phyloP scores from a whole-genome alignment of 257 asterid species.

The Solanum bukasovii region DNA sequence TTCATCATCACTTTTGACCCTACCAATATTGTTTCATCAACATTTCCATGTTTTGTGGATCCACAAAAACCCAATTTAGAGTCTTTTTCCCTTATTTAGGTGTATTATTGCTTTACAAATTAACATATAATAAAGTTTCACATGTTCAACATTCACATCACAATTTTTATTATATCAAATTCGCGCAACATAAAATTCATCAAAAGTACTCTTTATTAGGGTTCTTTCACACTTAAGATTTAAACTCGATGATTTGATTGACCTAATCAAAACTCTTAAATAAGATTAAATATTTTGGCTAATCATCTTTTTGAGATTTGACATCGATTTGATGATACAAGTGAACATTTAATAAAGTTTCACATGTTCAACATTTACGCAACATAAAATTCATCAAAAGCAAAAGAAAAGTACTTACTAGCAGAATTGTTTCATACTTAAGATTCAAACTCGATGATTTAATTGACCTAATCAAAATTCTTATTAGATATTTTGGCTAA shows the following conservation, averaged over 20 bases:
- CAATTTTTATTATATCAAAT: too few relatives aligned
- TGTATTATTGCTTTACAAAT: not conserved
- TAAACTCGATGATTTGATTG: not conserved
- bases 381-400: too few relatives aligned
- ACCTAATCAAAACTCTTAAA: not conserved
- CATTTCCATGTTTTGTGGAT: not conserved
- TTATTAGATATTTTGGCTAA: not conserved
- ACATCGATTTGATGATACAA: not conserved
- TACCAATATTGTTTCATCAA: not conserved
- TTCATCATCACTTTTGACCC: not conserved
- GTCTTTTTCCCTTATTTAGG: not conserved
- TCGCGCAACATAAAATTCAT: not conserved
- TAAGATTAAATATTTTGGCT: not conserved
- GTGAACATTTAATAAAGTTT: not conserved
- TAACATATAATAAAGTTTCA: not conserved
- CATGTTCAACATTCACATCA: not conserved
- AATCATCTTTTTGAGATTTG: not conserved
- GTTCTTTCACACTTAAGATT: not conserved
- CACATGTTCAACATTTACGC: not conserved
- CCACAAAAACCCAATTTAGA: not conserved
- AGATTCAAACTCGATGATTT: not conserved
- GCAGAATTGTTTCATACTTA: not conserved
- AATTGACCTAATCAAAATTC: not conserved
- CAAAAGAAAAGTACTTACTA: too few relatives aligned
- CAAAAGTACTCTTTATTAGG: not conserved